These are phyloP conservation scores for Diospyros lotus DNA, from an alignment of 148 eudicot genomes.

Conservation along the genomic window DNA sequence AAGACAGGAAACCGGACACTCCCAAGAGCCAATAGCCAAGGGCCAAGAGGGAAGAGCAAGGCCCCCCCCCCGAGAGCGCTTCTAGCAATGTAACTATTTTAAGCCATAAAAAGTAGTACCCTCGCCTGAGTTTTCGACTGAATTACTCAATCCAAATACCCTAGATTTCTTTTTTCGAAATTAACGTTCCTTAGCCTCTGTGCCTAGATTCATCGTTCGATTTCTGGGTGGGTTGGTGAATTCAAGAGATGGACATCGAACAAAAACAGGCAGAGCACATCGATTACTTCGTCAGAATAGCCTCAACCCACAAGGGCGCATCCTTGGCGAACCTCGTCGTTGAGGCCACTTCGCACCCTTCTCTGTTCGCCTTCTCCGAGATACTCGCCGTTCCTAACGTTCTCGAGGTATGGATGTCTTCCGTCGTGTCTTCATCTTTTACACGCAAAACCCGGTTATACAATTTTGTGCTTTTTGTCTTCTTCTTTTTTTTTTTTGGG, in stretches of 20 bases:
- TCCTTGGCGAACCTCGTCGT: constrained; percentile 49
- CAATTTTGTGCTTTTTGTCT: too few relatives aligned
- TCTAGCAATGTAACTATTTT: too few relatives aligned
- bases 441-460: too few relatives aligned
- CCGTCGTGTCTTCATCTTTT: background rate
- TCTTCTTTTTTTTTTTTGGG: too few relatives aligned
- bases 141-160: background rate
- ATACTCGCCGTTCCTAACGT: constrained; percentile 70
- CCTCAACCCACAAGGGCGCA: constrained; percentile 48
- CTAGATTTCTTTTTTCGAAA: background rate
- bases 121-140: background rate
- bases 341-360: constrained; percentile 83
- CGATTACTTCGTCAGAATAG: constrained; percentile 71
- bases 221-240: too few relatives aligned
- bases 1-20: too few relatives aligned
- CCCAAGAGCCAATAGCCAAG: too few relatives aligned
- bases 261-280: constrained; percentile 84
- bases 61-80: too few relatives aligned
- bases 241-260: constrained; percentile 65
- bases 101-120: background rate
- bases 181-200: background rate
- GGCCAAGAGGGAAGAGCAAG: too few relatives aligned
- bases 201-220: background rate
- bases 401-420: constrained; percentile 39
- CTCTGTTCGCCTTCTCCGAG: constrained; percentile 95